phyloP scores from a whole-genome alignment of 345 rosid species.

The Brassica nigra region DNA sequence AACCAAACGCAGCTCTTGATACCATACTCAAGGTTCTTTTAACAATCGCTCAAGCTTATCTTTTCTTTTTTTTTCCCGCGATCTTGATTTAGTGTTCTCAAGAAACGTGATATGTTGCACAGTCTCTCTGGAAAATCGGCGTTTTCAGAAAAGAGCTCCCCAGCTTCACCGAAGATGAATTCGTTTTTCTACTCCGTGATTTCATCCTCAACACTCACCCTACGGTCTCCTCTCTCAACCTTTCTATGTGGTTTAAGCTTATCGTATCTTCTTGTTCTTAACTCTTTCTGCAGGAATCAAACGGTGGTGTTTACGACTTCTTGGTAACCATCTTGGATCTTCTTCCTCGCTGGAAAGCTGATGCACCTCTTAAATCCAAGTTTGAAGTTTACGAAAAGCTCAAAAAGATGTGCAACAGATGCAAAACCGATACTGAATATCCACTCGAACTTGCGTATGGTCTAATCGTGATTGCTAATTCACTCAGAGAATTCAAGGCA shows the following conservation, averaged over 20 bases:
- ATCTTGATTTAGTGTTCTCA: background rate
- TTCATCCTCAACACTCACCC: background rate
- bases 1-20: conserved; percentile 3
- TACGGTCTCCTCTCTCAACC: conserved; percentile 9
- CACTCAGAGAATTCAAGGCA: conserved; percentile 31
- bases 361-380: background rate
- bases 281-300: conserved; percentile 6
- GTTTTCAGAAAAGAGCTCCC: background rate
- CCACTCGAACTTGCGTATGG: background rate
- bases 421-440: background rate
- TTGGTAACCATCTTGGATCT: background rate
- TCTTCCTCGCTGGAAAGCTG: background rate
- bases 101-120: conserved; percentile 8
- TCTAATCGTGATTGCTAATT: background rate
- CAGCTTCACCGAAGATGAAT: background rate
- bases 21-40: background rate
- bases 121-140: conserved; percentile 5
- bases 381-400: background rate
- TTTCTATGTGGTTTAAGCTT: background rate
- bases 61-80: background rate
- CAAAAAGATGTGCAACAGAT: conserved; percentile 8
- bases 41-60: background rate
- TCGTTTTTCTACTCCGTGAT: background rate
- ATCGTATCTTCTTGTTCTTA: background rate
- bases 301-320: background rate